Base-by-base conservation (phyloP, 164 flowering plant species). In the Kingdonia uniflora region DNA sequence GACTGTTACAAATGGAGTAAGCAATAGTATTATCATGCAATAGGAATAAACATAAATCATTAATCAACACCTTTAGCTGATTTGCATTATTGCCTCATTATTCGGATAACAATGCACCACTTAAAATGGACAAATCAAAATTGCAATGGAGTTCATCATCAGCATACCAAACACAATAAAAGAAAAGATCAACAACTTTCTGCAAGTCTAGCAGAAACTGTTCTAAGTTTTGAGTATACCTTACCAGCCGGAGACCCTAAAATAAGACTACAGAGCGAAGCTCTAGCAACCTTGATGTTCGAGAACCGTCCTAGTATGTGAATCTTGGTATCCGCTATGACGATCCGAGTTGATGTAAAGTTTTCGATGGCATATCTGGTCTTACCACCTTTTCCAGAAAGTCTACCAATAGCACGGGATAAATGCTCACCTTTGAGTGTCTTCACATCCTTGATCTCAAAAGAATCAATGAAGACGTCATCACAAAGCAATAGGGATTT, bases 391-490 rank as follows among this genome's bases (percentile, higher is more conserved):
- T 68, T 70, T 37, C 74, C 74, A 38, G 74, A 66, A 2, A 70
- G 40, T 48, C 74, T 63, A 22, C 74, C 74, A 19, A 70, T 70
- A n/a, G 74, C 74, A 15, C 74, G 70, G 44, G 70, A 66, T 14
- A 66, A 59, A 50, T 70, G 74, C 61, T 70, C 74, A 15, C 74
- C 74, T 56, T 59, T 51, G 1, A 70, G 57, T 12, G 70, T 70
- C 59, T 70, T 70, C 13, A 70, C 74, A 60, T 70, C 74, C 54
- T 70, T 66, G 29, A 70, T 66, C 65, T 70, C 74, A 48, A 70
- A 70, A 24, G 70, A 62, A 45, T 70, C 74, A 13, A 70, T 65
- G 56, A 62, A 70, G 14, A 70, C 65, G 19, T 70, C 74, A 53
- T 70, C 74, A 39, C 66, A 48, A 1, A 70, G 62, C 48, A 70